Evolutionary conservation across 2,329 filamentous ascomycete species (phyloP).

Genomic region (Hypoxylon sp.): DNA sequence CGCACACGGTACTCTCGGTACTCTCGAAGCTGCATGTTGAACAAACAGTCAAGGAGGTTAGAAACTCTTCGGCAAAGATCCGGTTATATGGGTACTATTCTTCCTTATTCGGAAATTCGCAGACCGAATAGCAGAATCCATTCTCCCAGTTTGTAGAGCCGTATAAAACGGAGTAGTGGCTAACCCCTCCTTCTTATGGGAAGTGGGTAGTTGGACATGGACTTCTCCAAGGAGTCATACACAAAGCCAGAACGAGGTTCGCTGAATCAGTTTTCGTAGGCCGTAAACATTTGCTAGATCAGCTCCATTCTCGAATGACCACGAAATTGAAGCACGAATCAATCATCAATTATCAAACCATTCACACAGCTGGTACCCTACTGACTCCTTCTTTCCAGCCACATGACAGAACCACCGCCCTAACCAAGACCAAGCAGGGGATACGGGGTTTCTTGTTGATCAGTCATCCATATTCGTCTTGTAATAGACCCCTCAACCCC

Average conservation of each 20-base stretch:
- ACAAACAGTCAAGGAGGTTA: not conserved
- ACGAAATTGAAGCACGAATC: constrained; percentile 25
- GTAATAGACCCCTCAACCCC: constrained; percentile 20
- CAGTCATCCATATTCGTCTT: constrained; percentile 25
- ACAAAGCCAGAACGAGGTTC: constrained; percentile 2
- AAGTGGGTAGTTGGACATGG: not conserved
- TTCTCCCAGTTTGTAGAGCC: constrained; percentile 3
- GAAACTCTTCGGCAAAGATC: constrained; percentile 3
- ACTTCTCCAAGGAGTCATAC: not conserved
- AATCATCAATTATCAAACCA: constrained; percentile 5
- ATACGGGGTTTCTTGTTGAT: constrained; percentile 28
- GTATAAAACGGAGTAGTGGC: constrained; percentile 15
- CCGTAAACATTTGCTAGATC: not conserved
- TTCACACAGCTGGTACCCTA: constrained; percentile 19
- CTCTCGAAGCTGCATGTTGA: not conserved
- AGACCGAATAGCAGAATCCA: constrained; percentile 29
- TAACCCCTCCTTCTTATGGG: constrained; percentile 10
- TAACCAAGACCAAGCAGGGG: constrained; percentile 23
- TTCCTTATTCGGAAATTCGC: constrained; percentile 25
- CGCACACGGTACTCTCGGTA: too few relatives aligned
- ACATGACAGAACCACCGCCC: constrained; percentile 36
- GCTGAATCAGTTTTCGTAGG: constrained; percentile 1
- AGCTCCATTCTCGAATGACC: constrained; percentile 8
- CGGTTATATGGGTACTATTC: not conserved
- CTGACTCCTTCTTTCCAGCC: constrained; percentile 34